A percentile compares a stretch with the other conserved stretches of the same genome.
Conservation (phyloP, 805 yeast species). For the Wickerhamomyces pijperi region DNA sequence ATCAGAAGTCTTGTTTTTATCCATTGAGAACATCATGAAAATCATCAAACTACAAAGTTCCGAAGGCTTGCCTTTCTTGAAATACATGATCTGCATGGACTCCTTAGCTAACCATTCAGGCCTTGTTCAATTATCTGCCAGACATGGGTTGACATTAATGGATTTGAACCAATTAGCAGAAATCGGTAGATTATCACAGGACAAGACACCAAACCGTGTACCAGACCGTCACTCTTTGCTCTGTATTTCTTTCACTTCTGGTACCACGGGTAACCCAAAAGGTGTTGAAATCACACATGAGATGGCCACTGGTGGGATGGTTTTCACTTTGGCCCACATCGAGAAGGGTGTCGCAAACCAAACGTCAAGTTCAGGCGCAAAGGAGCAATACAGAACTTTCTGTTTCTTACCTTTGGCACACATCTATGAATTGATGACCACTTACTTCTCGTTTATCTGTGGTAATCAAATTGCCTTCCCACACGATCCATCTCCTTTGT, state of each 20-base stretch:
- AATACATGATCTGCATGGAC: slow-evolving; percentile 38
- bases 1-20: slow-evolving; percentile 40
- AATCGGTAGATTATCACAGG: slow-evolving; percentile 20
- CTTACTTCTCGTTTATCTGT: slow-evolving; percentile 21
- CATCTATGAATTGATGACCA: slow-evolving; percentile 29
- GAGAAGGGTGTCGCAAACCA: neutral
- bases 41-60: slow-evolving; percentile 5
- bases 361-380: neutral
- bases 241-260: slow-evolving; percentile 49
- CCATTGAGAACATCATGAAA: neutral
- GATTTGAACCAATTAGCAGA: slow-evolving; percentile 28
- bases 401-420: slow-evolving; percentile 48
- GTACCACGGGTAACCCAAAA: slow-evolving; percentile 55
- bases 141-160: slow-evolving; percentile 20
- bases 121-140: slow-evolving; percentile 16
- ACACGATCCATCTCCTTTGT: slow-evolving; percentile 29
- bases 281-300: slow-evolving; percentile 40
- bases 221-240: slow-evolving; percentile 31
- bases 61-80: slow-evolving; percentile 22
- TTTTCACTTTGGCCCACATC: neutral
- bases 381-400: slow-evolving; percentile 15
- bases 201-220: slow-evolving; percentile 21
- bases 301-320: neutral
- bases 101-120: slow-evolving; percentile 20
- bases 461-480: slow-evolving; percentile 31